Percentiles rank a stretch among this genome's conserved stretches.
Evolutionary conservation across 1,139 yeast genomes (phyloP).

Genomic region (Zygoascus sp.): DNA sequence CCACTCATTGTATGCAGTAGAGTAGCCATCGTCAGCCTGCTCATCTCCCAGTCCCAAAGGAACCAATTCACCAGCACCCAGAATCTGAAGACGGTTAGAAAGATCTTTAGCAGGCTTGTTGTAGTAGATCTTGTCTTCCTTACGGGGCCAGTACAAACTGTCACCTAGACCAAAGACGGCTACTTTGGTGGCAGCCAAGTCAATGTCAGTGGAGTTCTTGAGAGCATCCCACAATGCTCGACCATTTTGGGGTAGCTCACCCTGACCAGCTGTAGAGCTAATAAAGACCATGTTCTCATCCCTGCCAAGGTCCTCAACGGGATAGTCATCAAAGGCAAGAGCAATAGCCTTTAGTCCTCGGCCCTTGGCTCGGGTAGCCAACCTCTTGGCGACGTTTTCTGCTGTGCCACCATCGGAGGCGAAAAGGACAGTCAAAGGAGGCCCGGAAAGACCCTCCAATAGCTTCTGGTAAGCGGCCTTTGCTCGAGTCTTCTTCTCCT

Average conservation of each 20-base stretch:
- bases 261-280: slow-evolving; percentile 94
- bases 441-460: slow-evolving; percentile 85
- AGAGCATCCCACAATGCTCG: slow-evolving; percentile 84
- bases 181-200: slow-evolving; percentile 62
- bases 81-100: slow-evolving; percentile 54
- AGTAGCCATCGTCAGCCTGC: slow-evolving; percentile 94
- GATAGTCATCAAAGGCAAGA: slow-evolving; percentile 78
- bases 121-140: slow-evolving; percentile 89
- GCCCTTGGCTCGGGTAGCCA: slow-evolving; percentile 77
- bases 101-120: slow-evolving; percentile 88
- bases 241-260: slow-evolving; percentile 96
- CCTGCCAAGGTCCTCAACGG: slow-evolving; percentile 71
- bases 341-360: slow-evolving; percentile 80
- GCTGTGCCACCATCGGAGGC: slow-evolving; percentile 98
- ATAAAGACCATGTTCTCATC: slow-evolving; percentile 81
- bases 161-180: slow-evolving; percentile 92
- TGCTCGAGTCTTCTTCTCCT: slow-evolving; percentile 62
- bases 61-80: slow-evolving; percentile 69
- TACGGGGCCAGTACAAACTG: slow-evolving; percentile 94
- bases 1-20: slow-evolving; percentile 87
- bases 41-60: slow-evolving; percentile 91
- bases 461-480: slow-evolving; percentile 72
- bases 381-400: slow-evolving; percentile 72
- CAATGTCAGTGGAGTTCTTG: slow-evolving; percentile 65
- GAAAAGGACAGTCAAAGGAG: slow-evolving; percentile 82